Percentiles rank a stretch among this genome's conserved stretches.
Evolutionary conservation across 176 grass and related monocot genomes (phyloP).

Genomic region (Cenchrus fungigraminus): DNA sequence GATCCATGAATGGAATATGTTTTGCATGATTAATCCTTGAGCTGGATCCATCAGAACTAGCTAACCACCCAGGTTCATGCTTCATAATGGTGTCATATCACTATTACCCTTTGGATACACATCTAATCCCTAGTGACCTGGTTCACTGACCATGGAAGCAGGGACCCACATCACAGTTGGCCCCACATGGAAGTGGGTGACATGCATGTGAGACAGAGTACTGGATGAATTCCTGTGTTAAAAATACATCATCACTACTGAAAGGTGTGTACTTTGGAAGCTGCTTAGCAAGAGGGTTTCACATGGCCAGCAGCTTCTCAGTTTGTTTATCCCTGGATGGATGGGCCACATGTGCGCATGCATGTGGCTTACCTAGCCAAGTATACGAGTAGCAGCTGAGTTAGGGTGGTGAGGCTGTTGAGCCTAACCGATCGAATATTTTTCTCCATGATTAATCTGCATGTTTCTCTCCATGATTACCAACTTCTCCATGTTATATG

Average conservation of each 20-base stretch:
- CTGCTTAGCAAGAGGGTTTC: slow-evolving; percentile 74
- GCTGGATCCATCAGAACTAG: no score
- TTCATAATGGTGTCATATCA: no score
- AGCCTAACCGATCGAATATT: slow-evolving; percentile 38
- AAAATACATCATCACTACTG: slow-evolving; percentile 1
- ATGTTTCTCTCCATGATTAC: slow-evolving; percentile 67
- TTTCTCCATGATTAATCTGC: slow-evolving; percentile 60
- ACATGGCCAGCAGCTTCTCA: slow-evolving; percentile 54
- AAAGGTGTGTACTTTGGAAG: slow-evolving; percentile 52
- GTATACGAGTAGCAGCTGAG: background rate
- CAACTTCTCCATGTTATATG: slow-evolving; percentile 51
- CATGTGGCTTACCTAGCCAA: slow-evolving; percentile 55
- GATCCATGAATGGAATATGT: no score
- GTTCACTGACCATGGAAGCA: background rate
- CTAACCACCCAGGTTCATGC: no score
- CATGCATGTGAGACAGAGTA: background rate
- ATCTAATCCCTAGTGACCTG: no score
- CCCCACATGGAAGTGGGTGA: slow-evolving; percentile 15
- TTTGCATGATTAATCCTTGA: no score
- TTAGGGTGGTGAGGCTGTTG: slow-evolving; percentile 39
- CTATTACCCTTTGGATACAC: no score
- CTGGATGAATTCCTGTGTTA: background rate
- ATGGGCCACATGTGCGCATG: slow-evolving; percentile 40
- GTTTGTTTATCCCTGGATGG: background rate
- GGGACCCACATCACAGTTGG: background rate